Evolutionary conservation across 176 grass and related monocot species (phyloP).

Genomic region (Eleusine coracana): DNA sequence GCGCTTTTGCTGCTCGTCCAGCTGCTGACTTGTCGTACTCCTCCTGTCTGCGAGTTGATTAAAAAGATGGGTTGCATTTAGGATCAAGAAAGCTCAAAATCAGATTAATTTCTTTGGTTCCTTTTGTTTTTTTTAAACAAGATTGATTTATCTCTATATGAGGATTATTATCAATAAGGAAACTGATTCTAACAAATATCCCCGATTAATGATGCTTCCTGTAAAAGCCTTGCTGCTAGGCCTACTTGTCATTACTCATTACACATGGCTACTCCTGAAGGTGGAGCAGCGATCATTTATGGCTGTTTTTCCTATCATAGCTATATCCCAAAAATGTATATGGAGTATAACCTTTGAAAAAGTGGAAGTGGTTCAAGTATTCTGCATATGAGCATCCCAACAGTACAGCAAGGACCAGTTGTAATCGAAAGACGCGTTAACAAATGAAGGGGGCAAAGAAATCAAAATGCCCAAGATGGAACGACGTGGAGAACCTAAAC

Average conservation of each 20-base stretch:
- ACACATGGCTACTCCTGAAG: too few relatives aligned
- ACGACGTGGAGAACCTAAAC: background rate
- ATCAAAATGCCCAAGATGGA: background rate
- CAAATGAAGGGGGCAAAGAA: background rate
- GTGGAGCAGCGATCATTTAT: background rate
- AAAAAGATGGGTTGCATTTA: background rate
- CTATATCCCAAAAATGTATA: background rate
- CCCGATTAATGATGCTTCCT: background rate
- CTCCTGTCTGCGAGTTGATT: conserved; percentile 53
- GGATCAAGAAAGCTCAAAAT: background rate
- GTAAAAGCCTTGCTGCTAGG: background rate
- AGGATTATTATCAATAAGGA: background rate
- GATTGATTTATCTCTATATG: background rate
- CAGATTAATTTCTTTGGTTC: background rate
- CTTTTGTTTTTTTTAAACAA: background rate
- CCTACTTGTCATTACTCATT: background rate
- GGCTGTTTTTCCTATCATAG: conserved; percentile 1
- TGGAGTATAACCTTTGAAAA: too few relatives aligned
- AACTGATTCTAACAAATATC: background rate
- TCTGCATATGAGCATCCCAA: background rate
- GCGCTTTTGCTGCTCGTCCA: conserved; percentile 78
- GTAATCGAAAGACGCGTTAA: background rate
- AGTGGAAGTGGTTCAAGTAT: background rate
- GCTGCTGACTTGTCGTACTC: conserved; percentile 84
- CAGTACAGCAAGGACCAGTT: background rate